phyloP scores from a whole-genome alignment of 1,284 basidiomycete species.

The Rhizoctonia solani region DNA sequence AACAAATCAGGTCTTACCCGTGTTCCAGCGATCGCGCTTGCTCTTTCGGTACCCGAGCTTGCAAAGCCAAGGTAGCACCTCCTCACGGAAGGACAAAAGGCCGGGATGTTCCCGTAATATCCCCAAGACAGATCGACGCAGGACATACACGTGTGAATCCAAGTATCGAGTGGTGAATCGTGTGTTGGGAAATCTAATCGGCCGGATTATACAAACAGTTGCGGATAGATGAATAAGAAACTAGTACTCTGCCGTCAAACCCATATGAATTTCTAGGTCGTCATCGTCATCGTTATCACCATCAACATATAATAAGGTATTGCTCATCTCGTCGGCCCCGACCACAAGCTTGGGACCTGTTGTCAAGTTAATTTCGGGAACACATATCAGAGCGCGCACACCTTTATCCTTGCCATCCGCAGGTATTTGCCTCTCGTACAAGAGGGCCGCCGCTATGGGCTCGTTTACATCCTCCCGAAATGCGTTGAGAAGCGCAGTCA shows the following conservation, averaged over 20 bases:
- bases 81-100: constrained; percentile 80
- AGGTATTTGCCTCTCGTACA: constrained; percentile 60
- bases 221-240: background rate
- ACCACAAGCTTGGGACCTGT: constrained; percentile 47
- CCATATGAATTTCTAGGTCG: constrained; percentile 73
- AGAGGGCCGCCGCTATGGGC: constrained; percentile 75
- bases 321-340: constrained; percentile 51
- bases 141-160: constrained; percentile 91
- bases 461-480: constrained; percentile 75
- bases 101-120: constrained; percentile 64
- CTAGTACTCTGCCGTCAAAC: constrained; percentile 63
- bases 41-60: constrained; percentile 69
- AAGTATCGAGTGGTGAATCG: constrained; percentile 71
- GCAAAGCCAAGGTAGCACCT: constrained; percentile 88
- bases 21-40: constrained; percentile 20
- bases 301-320: constrained; percentile 73
- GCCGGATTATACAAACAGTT: constrained; percentile 5
- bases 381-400: constrained; percentile 25
- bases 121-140: constrained; percentile 74
- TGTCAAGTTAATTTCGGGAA: background rate
- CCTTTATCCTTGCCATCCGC: constrained; percentile 54
- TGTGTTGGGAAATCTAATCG: constrained; percentile 69
- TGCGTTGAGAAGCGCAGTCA: constrained; percentile 75
- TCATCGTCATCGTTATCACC: constrained; percentile 69
- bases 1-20: background rate